Evolutionary conservation across 768 basidiomycete genomes (phyloP).

Genomic region (Podaxis rugospora): DNA sequence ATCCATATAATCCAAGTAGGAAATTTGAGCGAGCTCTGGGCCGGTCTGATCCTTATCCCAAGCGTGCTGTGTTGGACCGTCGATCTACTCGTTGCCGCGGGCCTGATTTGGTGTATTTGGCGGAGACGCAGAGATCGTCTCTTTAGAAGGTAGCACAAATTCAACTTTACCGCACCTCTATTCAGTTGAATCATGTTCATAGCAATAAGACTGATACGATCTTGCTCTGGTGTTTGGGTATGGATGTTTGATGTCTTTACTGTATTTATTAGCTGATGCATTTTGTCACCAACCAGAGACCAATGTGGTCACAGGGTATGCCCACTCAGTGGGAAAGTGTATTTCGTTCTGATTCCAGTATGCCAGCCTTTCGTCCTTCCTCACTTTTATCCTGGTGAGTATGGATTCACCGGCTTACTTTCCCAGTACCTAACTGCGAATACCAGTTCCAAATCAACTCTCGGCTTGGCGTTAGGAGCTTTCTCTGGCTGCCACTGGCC

Average conservation of each 20-base stretch:
- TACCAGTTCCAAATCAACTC: background rate
- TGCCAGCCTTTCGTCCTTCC: background rate
- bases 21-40: background rate
- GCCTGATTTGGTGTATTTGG: background rate
- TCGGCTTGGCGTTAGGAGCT: background rate
- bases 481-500: conserved; percentile 8
- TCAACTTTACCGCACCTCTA: background rate
- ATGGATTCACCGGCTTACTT: background rate
- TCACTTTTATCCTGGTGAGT: background rate
- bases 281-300: background rate
- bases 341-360: background rate
- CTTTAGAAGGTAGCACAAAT: background rate
- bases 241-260: background rate
- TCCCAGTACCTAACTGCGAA: background rate
- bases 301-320: background rate
- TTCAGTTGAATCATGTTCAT: background rate
- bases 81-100: background rate
- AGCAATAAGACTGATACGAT: background rate
- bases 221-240: background rate
- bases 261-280: background rate
- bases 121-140: background rate
- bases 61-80: background rate
- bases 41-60: background rate
- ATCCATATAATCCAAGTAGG: background rate
- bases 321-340: background rate